Evolutionary conservation across 1,284 basidiomycete genomes (phyloP), one percentile per base, ranked within the genome.

Genomic region (Schizophyllum commune): DNA sequence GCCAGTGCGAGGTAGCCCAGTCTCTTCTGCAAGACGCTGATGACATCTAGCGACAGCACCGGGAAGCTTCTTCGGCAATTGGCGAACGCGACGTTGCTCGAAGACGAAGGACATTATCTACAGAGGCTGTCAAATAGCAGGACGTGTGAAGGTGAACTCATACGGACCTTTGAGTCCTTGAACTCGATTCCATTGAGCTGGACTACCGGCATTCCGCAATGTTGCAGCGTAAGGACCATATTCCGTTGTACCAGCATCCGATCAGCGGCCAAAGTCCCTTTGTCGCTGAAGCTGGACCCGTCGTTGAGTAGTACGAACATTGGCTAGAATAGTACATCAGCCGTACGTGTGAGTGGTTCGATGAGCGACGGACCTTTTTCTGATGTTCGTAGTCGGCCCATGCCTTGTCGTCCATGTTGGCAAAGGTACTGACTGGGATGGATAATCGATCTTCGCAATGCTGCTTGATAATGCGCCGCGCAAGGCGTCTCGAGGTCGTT

Each of bases 281-380:
- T 60, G 1, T 65, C 63, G 5, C 68, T 63, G 3, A 70, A 58
- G 1, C 77, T 79, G 5, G 39, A 47, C 13, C 83, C 85, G 61
- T 85, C 84, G 65, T 83, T 80, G 11, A 76, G 72, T 72, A 89
- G 74, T 19, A 83, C 74, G 60, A 87, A 88, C 85, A 89, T 87
- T 1, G 88, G 87, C 84, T 47, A 17, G 13, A 47, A 13, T 11
- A 9, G 13, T 13, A 2, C 3, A 2, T 47, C 13, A 47, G 39
- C 39, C 39, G 17, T 11, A 11, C 39, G 39, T 47, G 9, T n/a
- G 8, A 3, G 39, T 13, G 17, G 13, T 47, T 9, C 8, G 39
- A 17, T 47, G 17, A 17, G 17, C 17, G 13, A 17, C 39, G 2
- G 13, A 47, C 39, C 39, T 47, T 80, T 58, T 71, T 75, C 5